Percentiles rank a stretch among this genome's conserved stretches.
These are phyloP conservation scores for Zygoascus meyerae DNA, from an alignment of 1,139 yeast genomes.

Conservation along the genomic window DNA sequence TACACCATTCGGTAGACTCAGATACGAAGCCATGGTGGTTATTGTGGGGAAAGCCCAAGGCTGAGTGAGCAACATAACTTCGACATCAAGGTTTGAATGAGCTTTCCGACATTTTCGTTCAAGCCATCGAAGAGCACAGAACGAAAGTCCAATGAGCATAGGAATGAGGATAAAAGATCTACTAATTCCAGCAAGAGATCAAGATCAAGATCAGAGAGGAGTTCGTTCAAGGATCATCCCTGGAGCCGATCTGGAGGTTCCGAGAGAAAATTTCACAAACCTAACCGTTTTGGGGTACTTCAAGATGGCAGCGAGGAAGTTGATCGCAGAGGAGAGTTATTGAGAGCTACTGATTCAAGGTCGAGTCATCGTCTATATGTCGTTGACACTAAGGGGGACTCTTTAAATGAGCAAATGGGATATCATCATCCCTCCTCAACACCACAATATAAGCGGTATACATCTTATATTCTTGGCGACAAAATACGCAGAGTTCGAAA, in stretches of 20 bases:
- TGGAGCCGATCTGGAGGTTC: too few relatives aligned
- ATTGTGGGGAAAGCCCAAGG: not conserved
- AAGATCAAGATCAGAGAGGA: not conserved
- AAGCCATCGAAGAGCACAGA: constrained; percentile 1
- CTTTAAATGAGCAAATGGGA: too few relatives aligned
- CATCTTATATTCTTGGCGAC: constrained; percentile 6
- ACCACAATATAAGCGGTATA: constrained; percentile 11
- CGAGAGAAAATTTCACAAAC: too few relatives aligned
- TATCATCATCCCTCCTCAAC: too few relatives aligned
- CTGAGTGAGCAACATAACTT: not conserved
- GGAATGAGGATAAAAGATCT: not conserved
- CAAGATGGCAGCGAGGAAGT: too few relatives aligned
- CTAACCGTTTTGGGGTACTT: too few relatives aligned
- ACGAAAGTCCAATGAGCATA: not conserved
- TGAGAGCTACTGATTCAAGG: not conserved
- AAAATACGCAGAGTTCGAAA: constrained; percentile 5
- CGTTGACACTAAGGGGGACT: not conserved
- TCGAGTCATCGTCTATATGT: not conserved
- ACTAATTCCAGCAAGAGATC: not conserved
- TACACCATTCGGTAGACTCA: constrained; percentile 2
- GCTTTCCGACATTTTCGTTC: constrained; percentile 13
- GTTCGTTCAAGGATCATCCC: not conserved
- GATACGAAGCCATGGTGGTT: not conserved
- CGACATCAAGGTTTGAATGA: constrained; percentile 1
- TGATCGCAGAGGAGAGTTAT: too few relatives aligned